A percentile compares a stretch with the other conserved stretches of the same genome.
These are phyloP conservation scores for Trichoderma oligosporum DNA, from an alignment of 2,329 filamentous ascomycete species.

Conservation along the genomic window DNA sequence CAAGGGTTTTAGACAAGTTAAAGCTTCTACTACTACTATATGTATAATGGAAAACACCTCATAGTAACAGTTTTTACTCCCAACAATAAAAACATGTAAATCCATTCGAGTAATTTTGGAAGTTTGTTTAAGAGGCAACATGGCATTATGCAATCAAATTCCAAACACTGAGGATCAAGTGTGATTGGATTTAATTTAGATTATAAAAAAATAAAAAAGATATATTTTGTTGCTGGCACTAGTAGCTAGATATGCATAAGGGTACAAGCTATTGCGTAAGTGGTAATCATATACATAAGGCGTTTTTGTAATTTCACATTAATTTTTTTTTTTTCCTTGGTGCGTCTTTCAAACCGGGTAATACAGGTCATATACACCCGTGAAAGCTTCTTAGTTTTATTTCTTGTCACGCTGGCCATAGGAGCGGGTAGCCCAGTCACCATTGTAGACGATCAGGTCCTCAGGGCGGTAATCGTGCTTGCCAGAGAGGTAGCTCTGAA, in stretches of 20 bases:
- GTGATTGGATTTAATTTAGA: too few relatives aligned
- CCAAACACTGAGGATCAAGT: too few relatives aligned
- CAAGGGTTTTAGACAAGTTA: too few relatives aligned
- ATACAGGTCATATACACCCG: background rate
- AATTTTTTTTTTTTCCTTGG: background rate
- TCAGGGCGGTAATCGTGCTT: constrained; percentile 82
- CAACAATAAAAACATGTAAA: too few relatives aligned
- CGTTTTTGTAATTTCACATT: background rate
- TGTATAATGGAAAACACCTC: too few relatives aligned
- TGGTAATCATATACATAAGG: constrained; percentile 9
- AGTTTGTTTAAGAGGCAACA: too few relatives aligned
- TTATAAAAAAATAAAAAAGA: constrained; percentile 1
- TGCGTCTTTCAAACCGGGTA: background rate
- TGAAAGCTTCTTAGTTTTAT: background rate
- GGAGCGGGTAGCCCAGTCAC: constrained; percentile 92
- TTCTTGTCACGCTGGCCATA: constrained; percentile 71
- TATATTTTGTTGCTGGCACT: constrained; percentile 7
- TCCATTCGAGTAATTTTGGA: too few relatives aligned
- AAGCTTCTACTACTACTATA: too few relatives aligned
- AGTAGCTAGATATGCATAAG: constrained; percentile 1
- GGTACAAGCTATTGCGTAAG: background rate
- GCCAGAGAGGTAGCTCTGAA: constrained; percentile 86
- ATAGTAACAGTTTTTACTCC: too few relatives aligned
- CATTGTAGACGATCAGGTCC: constrained; percentile 85
- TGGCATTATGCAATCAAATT: too few relatives aligned